Percentiles rank a stretch among this genome's conserved stretches.
Conservation (phyloP, 768 basidiomycete genomes). For the Amanita inopinata region DNA sequence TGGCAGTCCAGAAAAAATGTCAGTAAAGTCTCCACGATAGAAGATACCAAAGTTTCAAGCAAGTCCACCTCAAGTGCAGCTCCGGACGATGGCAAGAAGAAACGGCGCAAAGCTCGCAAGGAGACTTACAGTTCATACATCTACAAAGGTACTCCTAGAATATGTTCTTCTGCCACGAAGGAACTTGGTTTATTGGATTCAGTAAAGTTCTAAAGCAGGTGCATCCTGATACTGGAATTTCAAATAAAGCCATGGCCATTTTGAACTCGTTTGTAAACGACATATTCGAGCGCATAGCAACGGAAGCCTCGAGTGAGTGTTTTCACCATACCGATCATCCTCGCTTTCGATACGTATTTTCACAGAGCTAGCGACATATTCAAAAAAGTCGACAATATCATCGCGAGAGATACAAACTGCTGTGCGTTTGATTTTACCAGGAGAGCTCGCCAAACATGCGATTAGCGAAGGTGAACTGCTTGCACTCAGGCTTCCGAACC, state of each 20-base stretch:
- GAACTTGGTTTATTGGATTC: slow-evolving; percentile 3
- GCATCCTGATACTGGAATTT: slow-evolving; percentile 90
- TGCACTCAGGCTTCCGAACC: slow-evolving; percentile 22
- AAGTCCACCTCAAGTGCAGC: slow-evolving; percentile 23
- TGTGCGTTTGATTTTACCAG: slow-evolving; percentile 75
- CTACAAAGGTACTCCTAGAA: slow-evolving; percentile 50
- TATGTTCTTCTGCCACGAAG: background rate
- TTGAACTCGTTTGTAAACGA: slow-evolving; percentile 81
- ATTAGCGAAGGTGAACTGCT: slow-evolving; percentile 48
- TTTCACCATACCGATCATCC: background rate
- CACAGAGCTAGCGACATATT: slow-evolving; percentile 71
- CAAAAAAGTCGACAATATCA: slow-evolving; percentile 88
- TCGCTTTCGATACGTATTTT: background rate
- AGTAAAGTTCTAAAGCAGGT: slow-evolving; percentile 75
- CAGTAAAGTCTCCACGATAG: slow-evolving; percentile 56
- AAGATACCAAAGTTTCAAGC: slow-evolving; percentile 13
- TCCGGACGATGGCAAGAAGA: slow-evolving; percentile 64
- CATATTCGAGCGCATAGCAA: slow-evolving; percentile 74
- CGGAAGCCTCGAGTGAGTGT: slow-evolving; percentile 56
- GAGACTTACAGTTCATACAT: slow-evolving; percentile 84
- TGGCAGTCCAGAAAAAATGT: no score
- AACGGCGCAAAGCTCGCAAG: slow-evolving; percentile 70
- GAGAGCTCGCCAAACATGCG: slow-evolving; percentile 81
- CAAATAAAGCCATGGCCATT: slow-evolving; percentile 82
- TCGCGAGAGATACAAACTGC: slow-evolving; percentile 84